Base-by-base conservation (phyloP, 306 rosid genomes). In the Cicer cuneatum region DNA sequence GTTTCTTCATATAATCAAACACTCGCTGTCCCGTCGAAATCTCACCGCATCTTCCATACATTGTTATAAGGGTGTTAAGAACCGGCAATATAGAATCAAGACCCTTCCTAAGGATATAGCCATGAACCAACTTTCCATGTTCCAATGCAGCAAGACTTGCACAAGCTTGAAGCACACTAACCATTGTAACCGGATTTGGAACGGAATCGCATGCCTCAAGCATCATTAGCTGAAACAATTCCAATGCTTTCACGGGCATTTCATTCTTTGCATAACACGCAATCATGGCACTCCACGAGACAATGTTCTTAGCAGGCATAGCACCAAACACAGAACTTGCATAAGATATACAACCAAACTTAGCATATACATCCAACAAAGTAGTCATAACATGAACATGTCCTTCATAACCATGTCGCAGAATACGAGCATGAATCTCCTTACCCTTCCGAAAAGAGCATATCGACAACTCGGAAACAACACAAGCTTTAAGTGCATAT, bases 151-250 rank as follows among this genome's bases (percentile, higher is more conserved):
- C 80, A 74, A 93, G 89, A 58, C 89, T 86, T 42, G 91, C 89
- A 79, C 98, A 93, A 49, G 96, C 91, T 77, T 91, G 98, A 85
- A 93, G 88, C 73, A 91, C 92, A n/a, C 89, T 91, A 45, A 93
- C 96, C 98, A 93, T 93, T 41, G 98, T 93, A 78, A 93, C 92
- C 4, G 98, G 84, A 77, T 93, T 93, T 48, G 98, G 98, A 79
- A 86, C 45, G 2, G 83, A 84, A 66, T 89, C 89, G 18, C 76
- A 42, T 62, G 84, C 87, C 66, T 88, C 87, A 10, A 61, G 81
- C 83, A 89, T 81, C 98, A 93, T 93, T 72, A 69, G 76, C 62
- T 78, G 80, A 82, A 93, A 91, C 48, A 91, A 84, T 78, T 91
- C 93, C 85, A 91, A 78, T 65, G 98, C 97, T 66, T 65, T 65